Conservation (phyloP, 2,329 filamentous ascomycete genomes). For the Aspergillus fructus region DNA sequence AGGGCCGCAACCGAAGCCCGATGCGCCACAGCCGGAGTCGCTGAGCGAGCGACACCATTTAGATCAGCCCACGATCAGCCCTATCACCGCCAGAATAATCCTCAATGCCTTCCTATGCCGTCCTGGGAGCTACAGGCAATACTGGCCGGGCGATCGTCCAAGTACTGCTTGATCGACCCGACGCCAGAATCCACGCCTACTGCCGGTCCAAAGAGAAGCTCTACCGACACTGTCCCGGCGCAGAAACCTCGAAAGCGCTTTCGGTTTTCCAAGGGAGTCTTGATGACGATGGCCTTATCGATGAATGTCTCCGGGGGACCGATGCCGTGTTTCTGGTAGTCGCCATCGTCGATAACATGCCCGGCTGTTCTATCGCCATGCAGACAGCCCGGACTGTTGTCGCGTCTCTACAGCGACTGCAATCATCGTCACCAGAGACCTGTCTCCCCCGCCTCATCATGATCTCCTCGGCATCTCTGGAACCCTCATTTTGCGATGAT, state of each 20-base stretch:
- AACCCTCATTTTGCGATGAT: conserved; percentile 19
- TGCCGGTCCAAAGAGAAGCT: conserved; percentile 1
- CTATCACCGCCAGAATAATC: not conserved
- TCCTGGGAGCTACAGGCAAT: conserved; percentile 1
- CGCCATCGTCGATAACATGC: conserved; percentile 4
- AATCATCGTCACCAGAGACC: not conserved
- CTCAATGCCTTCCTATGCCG: not conserved
- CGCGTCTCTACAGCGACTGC: not conserved
- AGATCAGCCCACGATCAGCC: not conserved
- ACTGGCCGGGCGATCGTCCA: conserved; percentile 1
- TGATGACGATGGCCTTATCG: not conserved
- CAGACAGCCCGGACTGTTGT: not conserved
- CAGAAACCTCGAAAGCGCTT: not conserved
- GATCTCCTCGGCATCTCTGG: conserved; percentile 4
- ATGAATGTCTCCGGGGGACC: conserved; percentile 1
- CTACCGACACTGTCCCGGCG: not conserved
- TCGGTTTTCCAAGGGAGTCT: not conserved
- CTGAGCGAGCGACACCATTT: not conserved
- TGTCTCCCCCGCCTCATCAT: not conserved
- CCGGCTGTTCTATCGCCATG: not conserved
- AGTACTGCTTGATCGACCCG: not conserved
- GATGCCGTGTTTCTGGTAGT: conserved; percentile 6
- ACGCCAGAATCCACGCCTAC: not conserved
- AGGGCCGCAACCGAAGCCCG: not conserved
- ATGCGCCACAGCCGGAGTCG: not conserved